A percentile compares a stretch with the other conserved stretches of the same genome.
phyloP scores from a whole-genome alignment of 2,329 filamentous ascomycete species.

The Clonostachys byssicola region DNA sequence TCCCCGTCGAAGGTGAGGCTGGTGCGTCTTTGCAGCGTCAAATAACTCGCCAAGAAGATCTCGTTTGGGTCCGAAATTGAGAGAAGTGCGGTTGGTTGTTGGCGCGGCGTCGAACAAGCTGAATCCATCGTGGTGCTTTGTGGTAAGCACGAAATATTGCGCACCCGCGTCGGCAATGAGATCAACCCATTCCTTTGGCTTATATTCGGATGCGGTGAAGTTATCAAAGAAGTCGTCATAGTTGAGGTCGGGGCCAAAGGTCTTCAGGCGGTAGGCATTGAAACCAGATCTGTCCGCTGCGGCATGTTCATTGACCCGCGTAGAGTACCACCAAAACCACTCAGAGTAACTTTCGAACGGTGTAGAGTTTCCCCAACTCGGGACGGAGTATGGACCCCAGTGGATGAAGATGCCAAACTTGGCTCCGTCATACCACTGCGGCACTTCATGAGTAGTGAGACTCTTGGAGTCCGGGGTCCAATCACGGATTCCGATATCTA shows the following conservation, averaged over 20 bases:
- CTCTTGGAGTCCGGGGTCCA: slow-evolving; percentile 23
- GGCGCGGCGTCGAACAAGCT: slow-evolving; percentile 30
- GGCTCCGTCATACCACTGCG: slow-evolving; percentile 7
- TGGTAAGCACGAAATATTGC: slow-evolving; percentile 40
- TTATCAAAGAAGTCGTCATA: slow-evolving; percentile 53
- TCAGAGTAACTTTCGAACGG: slow-evolving; percentile 35
- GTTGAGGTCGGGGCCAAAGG: slow-evolving; percentile 42
- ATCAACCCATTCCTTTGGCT: slow-evolving; percentile 49
- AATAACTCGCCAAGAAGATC: slow-evolving; percentile 38
- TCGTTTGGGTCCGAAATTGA: slow-evolving; percentile 33
- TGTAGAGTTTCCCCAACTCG: slow-evolving; percentile 39
- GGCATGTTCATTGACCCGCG: slow-evolving; percentile 23
- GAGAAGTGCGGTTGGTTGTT: slow-evolving; percentile 30
- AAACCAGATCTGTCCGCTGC: slow-evolving; percentile 33
- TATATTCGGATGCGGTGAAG: slow-evolving; percentile 44
- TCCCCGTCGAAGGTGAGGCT: slow-evolving; percentile 34
- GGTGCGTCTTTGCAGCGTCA: slow-evolving; percentile 29
- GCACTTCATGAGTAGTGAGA: slow-evolving; percentile 3
- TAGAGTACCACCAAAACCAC: slow-evolving; percentile 47
- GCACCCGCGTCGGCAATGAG: slow-evolving; percentile 46
- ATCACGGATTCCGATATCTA: slow-evolving; percentile 25
- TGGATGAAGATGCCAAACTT: slow-evolving; percentile 10
- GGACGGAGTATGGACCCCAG: slow-evolving; percentile 8
- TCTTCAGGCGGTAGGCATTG: slow-evolving; percentile 44
- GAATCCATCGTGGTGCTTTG: slow-evolving; percentile 16